Conservation (phyloP, 2,329 filamentous ascomycete genomes). For the Trichoderma lentiforme region DNA sequence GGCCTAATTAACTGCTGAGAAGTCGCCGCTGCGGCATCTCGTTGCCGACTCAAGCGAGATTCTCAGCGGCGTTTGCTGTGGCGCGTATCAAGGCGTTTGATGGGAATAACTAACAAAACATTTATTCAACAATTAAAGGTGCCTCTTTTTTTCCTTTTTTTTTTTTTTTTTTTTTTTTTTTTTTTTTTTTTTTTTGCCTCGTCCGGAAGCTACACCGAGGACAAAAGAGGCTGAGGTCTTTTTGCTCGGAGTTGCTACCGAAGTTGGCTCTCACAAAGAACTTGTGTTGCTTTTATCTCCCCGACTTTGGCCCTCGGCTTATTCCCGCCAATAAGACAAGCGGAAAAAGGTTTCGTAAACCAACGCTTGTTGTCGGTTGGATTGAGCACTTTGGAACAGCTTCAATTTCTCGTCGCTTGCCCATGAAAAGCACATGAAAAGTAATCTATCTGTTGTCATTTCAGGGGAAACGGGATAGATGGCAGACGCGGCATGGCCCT, state of each 20-base stretch:
- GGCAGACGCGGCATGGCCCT: neutral
- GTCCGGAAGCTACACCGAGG: neutral
- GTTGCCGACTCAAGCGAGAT: neutral
- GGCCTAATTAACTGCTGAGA: neutral
- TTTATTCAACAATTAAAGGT: neutral
- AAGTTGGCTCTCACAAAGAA: neutral
- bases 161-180: neutral
- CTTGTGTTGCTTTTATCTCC: neutral
- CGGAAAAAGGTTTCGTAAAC: neutral
- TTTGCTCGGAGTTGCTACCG: neutral
- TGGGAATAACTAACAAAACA: neutral
- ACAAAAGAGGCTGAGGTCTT: neutral
- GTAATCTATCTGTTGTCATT: neutral
- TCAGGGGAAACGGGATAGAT: neutral
- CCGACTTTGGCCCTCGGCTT: neutral
- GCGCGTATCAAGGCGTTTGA: neutral
- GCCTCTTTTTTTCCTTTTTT: neutral
- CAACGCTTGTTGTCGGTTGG: neutral
- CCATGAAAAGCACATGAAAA: neutral
- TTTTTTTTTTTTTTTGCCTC: neutral
- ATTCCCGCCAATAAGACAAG: neutral
- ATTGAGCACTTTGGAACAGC: neutral
- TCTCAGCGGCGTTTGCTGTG: neutral
- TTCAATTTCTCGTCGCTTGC: neutral
- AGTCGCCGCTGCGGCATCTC: neutral